Conservation (phyloP, 306 rosid genomes). For the Sicyos baderoa region DNA sequence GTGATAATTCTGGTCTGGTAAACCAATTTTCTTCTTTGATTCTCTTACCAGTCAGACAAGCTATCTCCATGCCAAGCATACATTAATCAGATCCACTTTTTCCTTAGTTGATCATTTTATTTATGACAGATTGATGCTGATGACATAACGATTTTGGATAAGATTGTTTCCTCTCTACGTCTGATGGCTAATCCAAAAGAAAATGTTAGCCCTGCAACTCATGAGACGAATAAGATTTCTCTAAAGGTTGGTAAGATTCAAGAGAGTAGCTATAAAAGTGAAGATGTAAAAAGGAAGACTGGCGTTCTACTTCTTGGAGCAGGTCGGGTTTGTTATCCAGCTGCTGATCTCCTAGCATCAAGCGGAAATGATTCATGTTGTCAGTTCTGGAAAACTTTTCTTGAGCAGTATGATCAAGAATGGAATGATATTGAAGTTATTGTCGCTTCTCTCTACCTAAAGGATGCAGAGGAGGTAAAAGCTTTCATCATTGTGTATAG, state of each 20-base stretch:
- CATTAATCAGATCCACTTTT: background rate
- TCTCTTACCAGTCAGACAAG: background rate
- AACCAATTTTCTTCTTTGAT: background rate
- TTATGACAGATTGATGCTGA: constrained; percentile 79
- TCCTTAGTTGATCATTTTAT: constrained; percentile 13
- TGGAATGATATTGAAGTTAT: constrained; percentile 61
- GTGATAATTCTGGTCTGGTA: constrained; percentile 13
- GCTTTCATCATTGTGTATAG: background rate
- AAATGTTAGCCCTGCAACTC: constrained; percentile 27
- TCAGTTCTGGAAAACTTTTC: constrained; percentile 36
- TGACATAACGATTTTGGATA: constrained; percentile 51
- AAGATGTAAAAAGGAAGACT: constrained; percentile 40
- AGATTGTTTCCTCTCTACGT: constrained; percentile 69
- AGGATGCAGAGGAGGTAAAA: constrained; percentile 82
- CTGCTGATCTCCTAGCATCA: constrained; percentile 70
- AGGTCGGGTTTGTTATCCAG: constrained; percentile 91
- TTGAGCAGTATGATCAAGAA: constrained; percentile 49
- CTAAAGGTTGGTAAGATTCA: constrained; percentile 59
- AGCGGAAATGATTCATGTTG: constrained; percentile 40
- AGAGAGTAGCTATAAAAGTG: constrained; percentile 36
- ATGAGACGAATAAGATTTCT: constrained; percentile 43
- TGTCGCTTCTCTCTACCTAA: constrained; percentile 79
- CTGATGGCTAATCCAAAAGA: constrained; percentile 56
- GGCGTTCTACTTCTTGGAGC: constrained; percentile 86
- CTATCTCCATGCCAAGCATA: background rate